Percentiles rank a stretch among this genome's conserved stretches.
phyloP scores from a whole-genome alignment of 805 yeast genomes.

The Ogataea ganodermae region DNA sequence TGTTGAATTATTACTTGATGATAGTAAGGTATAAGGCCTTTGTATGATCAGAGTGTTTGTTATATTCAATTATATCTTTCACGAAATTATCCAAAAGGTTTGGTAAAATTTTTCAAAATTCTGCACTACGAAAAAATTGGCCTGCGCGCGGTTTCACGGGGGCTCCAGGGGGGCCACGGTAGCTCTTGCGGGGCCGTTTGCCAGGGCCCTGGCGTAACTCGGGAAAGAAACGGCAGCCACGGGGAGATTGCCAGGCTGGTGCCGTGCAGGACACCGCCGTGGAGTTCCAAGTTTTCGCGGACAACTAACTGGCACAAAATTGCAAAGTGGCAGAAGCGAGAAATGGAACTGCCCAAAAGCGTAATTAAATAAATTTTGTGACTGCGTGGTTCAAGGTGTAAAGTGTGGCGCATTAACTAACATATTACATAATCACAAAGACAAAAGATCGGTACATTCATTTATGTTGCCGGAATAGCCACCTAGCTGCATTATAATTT shows the following conservation, averaged over 20 bases:
- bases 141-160: conserved; percentile 9
- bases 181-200: background rate
- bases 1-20: conserved; percentile 17
- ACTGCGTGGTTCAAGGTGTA: conserved; percentile 7
- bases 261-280: background rate
- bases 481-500: too few species aligned
- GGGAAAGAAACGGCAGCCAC: background rate
- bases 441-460: background rate
- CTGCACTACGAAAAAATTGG: conserved; percentile 7
- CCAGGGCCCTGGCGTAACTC: background rate
- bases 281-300: background rate
- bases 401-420: background rate
- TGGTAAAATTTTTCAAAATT: conserved; percentile 3
- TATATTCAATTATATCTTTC: conserved; percentile 1
- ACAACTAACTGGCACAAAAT: background rate
- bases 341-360: background rate
- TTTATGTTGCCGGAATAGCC: background rate
- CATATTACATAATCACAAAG: background rate
- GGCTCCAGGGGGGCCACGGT: background rate
- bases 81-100: conserved; percentile 2
- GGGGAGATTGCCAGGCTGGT: background rate
- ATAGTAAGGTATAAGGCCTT: conserved; percentile 11
- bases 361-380: conserved; percentile 9
- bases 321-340: conserved; percentile 2
- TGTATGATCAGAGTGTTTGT: conserved; percentile 6